Evolutionary conservation across 1,139 yeast species (phyloP).

Genomic region (Candida tropicalis): DNA sequence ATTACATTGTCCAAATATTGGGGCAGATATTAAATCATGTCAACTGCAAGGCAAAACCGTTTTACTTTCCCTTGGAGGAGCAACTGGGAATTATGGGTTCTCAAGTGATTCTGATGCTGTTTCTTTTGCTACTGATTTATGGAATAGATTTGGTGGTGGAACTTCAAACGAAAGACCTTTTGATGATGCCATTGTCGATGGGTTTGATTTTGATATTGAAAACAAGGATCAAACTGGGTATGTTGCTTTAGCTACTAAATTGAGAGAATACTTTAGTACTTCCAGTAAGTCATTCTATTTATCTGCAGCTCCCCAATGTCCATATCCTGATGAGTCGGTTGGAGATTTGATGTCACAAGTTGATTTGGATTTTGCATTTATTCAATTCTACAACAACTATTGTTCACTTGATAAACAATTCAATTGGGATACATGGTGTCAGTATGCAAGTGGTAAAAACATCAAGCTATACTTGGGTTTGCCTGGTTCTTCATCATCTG

Average conservation of each 20-base stretch:
- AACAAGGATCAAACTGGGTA: conserved; percentile 51
- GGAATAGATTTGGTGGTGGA: conserved; percentile 88
- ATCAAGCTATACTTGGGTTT: conserved; percentile 32
- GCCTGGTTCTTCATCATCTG: conserved; percentile 26
- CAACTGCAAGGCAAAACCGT: conserved; percentile 68
- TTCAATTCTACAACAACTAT: conserved; percentile 89
- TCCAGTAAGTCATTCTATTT: conserved; percentile 65
- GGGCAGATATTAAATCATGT: conserved; percentile 71
- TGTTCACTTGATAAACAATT: conserved; percentile 48
- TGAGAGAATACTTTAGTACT: conserved; percentile 54
- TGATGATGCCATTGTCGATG: conserved; percentile 46
- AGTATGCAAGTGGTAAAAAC: conserved; percentile 23
- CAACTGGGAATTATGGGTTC: conserved; percentile 74
- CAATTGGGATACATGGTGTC: conserved; percentile 30
- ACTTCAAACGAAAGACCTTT: conserved; percentile 65
- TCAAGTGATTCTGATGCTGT: conserved; percentile 59
- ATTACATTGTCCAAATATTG: conserved; percentile 61
- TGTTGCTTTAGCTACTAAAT: conserved; percentile 56
- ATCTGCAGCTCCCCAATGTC: conserved; percentile 93
- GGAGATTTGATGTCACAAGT: conserved; percentile 64
- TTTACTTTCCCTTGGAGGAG: conserved; percentile 81
- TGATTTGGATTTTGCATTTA: conserved; percentile 74
- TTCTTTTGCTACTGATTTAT: conserved; percentile 68
- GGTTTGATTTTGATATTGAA: conserved; percentile 45
- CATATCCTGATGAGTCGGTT: conserved; percentile 78